Base-by-base conservation (phyloP, 805 yeast species). In the Kockiozyma suomiensis region DNA sequence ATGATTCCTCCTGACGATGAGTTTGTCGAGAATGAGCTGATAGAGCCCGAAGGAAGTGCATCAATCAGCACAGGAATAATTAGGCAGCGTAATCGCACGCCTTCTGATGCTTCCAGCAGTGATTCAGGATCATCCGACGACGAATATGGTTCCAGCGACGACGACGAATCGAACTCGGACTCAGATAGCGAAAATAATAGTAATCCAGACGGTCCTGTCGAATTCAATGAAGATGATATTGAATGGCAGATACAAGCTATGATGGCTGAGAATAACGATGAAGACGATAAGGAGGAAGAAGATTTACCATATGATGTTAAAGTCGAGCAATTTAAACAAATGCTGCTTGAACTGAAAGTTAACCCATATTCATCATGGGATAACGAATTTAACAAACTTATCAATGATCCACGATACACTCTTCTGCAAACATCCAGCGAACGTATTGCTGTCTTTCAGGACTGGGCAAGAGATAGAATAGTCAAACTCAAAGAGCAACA, bases 351-450 rank as follows among this genome's bases (percentile, higher is more conserved):
- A 8, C 47, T 66, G 23, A 28, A 69, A 0, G 59, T 80, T 10
- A 76, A 82, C 64, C 82, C 84, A 0, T 79, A 69, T 57, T 73
- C 79, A 1, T 66, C 79, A 0, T 84, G 86, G 86, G 78, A 78
- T 4, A 61, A 70, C 0, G 84, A 82, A 68, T 70, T 78, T 10
- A 65, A 69, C 12, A 74, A 74, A 51, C 63, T 84, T 0, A 71
- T 75, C 0, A 61, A 72, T n/a, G 83, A 83, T 60, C 76, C 79
- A 3, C 63, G 76, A 12, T 83, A 75, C 66, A 69, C 73, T 25
- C 55, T 60, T 1, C 58, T 81, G 19, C 72, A 72, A 6, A 68
- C 73, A 26, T 74, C 77, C 42, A 62, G 69, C 19, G 66, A 68
- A 7, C 70, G 85, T 37, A 73, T 72, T 51, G 73, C 68, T 1